Conservation (phyloP, 1,284 basidiomycete genomes). For the Heterobasidion parviporum region DNA sequence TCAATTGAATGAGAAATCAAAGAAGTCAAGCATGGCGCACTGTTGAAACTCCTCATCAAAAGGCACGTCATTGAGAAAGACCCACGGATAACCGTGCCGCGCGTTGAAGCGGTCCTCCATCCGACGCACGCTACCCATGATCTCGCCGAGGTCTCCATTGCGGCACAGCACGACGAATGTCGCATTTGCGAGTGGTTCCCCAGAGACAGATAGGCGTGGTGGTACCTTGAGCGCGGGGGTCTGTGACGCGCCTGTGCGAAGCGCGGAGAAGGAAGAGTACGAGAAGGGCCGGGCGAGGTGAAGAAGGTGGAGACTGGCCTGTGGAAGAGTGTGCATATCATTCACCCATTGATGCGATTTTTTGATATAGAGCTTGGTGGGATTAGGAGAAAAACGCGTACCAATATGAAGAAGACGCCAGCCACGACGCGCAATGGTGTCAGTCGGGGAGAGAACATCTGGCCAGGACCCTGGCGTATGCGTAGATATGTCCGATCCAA, state of each 20-base stretch:
- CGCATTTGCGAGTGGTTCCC: constrained; percentile 56
- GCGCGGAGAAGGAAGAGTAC: background rate
- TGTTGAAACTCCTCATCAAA: constrained; percentile 76
- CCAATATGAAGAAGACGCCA: background rate
- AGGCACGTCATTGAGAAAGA: constrained; percentile 78
- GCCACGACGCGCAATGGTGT: background rate
- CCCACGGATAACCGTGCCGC: constrained; percentile 79
- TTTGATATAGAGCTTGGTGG: too few relatives aligned
- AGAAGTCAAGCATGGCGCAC: constrained; percentile 26
- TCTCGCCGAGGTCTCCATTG: constrained; percentile 71
- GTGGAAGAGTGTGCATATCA: constrained; percentile 24
- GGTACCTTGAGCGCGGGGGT: background rate
- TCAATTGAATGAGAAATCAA: background rate
- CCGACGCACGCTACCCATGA: constrained; percentile 69
- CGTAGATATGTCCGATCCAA: too few relatives aligned
- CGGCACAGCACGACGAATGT: constrained; percentile 82
- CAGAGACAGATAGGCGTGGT: background rate
- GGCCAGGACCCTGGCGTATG: too few relatives aligned
- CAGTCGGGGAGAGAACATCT: background rate
- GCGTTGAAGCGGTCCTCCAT: constrained; percentile 82
- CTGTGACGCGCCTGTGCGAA: background rate
- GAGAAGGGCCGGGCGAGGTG: background rate
- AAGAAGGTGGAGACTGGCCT: background rate
- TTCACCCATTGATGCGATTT: too few relatives aligned
- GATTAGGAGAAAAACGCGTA: background rate